Base-by-base conservation (phyloP, 2,329 filamentous ascomycete species). In the Apiospora arundinis region DNA sequence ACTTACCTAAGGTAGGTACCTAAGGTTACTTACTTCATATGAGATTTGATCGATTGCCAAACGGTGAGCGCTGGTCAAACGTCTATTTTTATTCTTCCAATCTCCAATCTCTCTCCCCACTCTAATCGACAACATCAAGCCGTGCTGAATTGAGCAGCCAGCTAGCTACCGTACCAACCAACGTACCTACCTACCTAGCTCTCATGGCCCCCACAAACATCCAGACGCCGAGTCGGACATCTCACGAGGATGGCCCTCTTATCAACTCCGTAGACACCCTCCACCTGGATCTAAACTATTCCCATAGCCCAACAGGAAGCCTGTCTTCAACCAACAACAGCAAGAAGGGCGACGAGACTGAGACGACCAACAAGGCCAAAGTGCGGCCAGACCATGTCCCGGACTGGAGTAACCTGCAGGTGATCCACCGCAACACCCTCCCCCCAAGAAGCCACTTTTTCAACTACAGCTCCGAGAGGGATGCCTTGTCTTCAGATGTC, bases 321-420 rank as follows among this genome's bases (percentile, higher is more conserved):
- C 52, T 28, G 18, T 21, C 25, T 8, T 21, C 14, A 6, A 11
- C 52, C 16, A 12, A 60, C 21, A 16, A 60, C 25, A 12, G 28
- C 32, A 32, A 32, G 32, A 32, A 32, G 32, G 32, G 32, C 32
- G 32, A 32, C 3, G 6, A 32, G 32, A 32, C 32, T 32, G 3
- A 32, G 32, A 32, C 3, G 32, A 63, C 18, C 66, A 37, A 37
- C 1, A 45, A 68, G 14, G 3, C 37, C 32, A 46, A 69, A n/a
- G 72, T 79, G 60, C 72, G 79, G 45, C 82, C 82, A 1, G 72
- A 77, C 11, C 71, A 75, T 11, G 67, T 79, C 6, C 89, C 89
- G 0, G 89, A 92, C 77, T 92, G 89, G 88, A 89, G 85, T 78
- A 92, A 92, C 74, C 83, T 90, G 71, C 77, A 84, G 4, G 82